Base-by-base conservation (phyloP, 805 yeast genomes). In the Cyberlindnera misumaiensis region DNA sequence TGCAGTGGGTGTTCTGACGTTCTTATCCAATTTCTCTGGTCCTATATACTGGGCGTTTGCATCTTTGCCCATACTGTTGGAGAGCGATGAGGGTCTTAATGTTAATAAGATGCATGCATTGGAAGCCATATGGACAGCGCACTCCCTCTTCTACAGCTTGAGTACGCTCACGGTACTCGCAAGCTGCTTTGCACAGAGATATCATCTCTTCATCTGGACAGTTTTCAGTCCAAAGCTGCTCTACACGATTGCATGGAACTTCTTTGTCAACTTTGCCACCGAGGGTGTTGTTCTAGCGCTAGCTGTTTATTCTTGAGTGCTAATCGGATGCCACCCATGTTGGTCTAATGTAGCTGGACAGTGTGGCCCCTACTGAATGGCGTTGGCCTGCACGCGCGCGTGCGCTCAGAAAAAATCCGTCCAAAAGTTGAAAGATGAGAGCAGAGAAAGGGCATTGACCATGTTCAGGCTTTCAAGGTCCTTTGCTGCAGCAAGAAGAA, bases 151-250 rank as follows among this genome's bases (percentile, higher is more conserved):
- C 51, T 83, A 83, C 55, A 63, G 81, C 2, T 46, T 80, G 1
- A 65, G 79, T 9, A 81, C 84, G 2, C 49, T 74, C 3, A 72
- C 73, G 32, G 69, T 87, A 36, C 56, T 84, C 31, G 62, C 65
- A 0, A 81, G 96, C 11, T 93, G 97, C 57, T 70, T 72, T 36
- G 66, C 73, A 15, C 68, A 89, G 48, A 69, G 95, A 48, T 83
- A 80, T 53, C 98, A 93, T 58, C 66, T 93, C 40, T 93, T 93
- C 56, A 83, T 93, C 9, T 93, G 98, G 98, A 89, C 97, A 2
- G 98, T 93, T 7, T 93, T 93, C 63, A 84, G 95, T 36, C 98
- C 98, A 1, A 90, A 89, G 53, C 58, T 93, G 4, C 70, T 94
- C 27, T 93, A 82, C 56, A 80, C 81, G 47, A 75, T 77, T 2